Percentiles rank a stretch among this genome's conserved stretches.
Conservation (phyloP, 1,284 basidiomycete species). For the Ustilago vetiveriae region DNA sequence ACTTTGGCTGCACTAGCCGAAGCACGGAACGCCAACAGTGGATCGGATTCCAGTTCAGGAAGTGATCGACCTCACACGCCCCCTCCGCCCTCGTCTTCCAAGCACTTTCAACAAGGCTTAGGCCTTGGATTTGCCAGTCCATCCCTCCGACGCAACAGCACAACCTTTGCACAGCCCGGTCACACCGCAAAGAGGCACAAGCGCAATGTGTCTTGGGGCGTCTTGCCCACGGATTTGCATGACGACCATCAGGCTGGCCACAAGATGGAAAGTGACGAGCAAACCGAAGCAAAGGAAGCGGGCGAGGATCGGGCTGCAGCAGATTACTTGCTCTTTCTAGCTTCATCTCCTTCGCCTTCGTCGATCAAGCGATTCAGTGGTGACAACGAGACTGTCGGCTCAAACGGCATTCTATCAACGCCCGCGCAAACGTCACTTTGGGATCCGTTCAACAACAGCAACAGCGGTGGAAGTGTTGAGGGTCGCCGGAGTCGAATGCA, state of each 20-base stretch:
- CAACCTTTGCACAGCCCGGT: slow-evolving; percentile 11
- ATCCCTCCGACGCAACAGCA: slow-evolving; percentile 4
- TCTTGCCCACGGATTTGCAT: slow-evolving; percentile 4
- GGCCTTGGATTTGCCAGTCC: slow-evolving; percentile 23
- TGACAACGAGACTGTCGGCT: slow-evolving; percentile 2
- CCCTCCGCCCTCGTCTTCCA: slow-evolving; percentile 1
- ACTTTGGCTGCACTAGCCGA: slow-evolving; percentile 37
- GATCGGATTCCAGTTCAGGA: slow-evolving; percentile 27
- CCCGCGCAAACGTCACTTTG: slow-evolving; percentile 38
- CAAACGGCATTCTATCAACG: slow-evolving; percentile 21
- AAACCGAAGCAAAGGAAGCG: background rate
- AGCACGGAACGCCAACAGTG: slow-evolving; percentile 16
- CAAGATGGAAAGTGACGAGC: background rate
- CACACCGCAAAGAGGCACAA: slow-evolving; percentile 11
- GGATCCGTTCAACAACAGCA: slow-evolving; percentile 35
- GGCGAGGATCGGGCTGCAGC: slow-evolving; percentile 34
- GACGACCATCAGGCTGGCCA: slow-evolving; percentile 1
- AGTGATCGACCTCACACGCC: slow-evolving; percentile 23
- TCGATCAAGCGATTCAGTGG: slow-evolving; percentile 24
- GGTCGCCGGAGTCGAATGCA: slow-evolving; percentile 14
- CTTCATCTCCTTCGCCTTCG: slow-evolving; percentile 31
- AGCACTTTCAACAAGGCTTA: slow-evolving; percentile 3
- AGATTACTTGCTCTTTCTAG: slow-evolving; percentile 39
- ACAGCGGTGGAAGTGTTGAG: background rate
- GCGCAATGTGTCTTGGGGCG: slow-evolving; percentile 32